phyloP scores from a whole-genome alignment of 139 green algal genomes.

The Coelastrella sp. region DNA sequence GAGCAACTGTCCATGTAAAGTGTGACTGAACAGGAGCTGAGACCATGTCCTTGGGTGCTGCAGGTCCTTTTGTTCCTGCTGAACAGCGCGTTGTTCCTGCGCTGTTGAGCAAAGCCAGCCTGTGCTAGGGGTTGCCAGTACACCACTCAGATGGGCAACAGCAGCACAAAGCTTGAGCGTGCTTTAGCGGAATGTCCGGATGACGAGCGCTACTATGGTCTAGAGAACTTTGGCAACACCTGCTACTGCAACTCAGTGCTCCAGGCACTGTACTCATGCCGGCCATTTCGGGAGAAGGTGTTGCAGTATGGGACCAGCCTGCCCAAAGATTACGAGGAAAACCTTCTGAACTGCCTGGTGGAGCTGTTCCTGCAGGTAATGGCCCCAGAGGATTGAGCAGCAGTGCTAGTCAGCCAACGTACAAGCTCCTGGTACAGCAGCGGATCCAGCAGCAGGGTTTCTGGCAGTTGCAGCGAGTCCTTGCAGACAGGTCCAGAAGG shows the following conservation, averaged over 20 bases:
- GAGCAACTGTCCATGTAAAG: no score
- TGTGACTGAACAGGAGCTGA: no score
- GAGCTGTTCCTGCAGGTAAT: constrained; percentile 91
- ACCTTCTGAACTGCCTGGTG: constrained; percentile 90
- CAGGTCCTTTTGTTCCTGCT: no score
- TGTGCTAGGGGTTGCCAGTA: background rate
- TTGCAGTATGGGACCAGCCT: constrained; percentile 79
- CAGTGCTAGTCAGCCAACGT: background rate
- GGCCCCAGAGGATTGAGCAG: background rate
- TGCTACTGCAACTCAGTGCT: constrained; percentile 98
- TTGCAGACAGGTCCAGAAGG: no score
- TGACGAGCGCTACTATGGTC: constrained; percentile 93
- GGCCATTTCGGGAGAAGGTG: constrained; percentile 86
- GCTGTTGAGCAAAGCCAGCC: no score
- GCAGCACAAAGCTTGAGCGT: constrained; percentile 79
- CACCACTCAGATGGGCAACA: constrained; percentile 72
- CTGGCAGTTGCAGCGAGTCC: background rate
- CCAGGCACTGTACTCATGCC: constrained; percentile 95
- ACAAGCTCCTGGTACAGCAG: no score
- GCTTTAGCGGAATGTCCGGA: constrained; percentile 81
- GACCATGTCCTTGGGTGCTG: no score
- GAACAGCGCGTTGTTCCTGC: no score
- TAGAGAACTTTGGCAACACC: constrained; percentile 99
- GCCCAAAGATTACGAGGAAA: constrained; percentile 78
- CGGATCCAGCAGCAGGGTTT: background rate